A percentile compares a stretch with the other conserved stretches of the same genome.
Conservation (phyloP, 495 filamentous ascomycete species). For the Penicillium goetzii region DNA sequence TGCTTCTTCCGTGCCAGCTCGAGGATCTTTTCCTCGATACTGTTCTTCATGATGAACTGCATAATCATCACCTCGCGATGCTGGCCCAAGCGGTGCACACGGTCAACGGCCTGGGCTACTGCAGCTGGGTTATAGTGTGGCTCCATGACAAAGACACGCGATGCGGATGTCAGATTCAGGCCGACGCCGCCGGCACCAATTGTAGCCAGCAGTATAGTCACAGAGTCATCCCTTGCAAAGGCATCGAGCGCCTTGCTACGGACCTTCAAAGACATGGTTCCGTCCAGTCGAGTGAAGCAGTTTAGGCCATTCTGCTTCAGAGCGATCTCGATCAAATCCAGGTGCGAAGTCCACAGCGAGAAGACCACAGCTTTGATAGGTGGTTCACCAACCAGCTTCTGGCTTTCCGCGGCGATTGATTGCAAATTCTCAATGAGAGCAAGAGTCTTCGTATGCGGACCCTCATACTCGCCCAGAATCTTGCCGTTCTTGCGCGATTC, state of each 20-base stretch:
- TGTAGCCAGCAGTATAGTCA: conserved; percentile 85
- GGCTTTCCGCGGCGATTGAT: conserved; percentile 60
- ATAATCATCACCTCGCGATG: conserved; percentile 78
- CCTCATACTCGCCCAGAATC: conserved; percentile 70
- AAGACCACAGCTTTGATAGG: conserved; percentile 92
- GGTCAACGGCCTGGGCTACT: conserved; percentile 91
- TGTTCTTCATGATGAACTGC: conserved; percentile 84
- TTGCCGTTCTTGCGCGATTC: conserved; percentile 58
- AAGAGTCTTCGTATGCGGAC: conserved; percentile 88
- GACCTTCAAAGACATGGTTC: conserved; percentile 74
- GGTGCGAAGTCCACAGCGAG: conserved; percentile 89
- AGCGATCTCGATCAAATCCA: conserved; percentile 90
- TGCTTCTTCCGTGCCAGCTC: conserved; percentile 88
- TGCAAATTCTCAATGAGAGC: conserved; percentile 73
- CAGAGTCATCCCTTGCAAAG: conserved; percentile 72
- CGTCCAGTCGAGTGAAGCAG: conserved; percentile 79
- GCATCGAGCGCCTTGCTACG: conserved; percentile 71
- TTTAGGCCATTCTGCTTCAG: conserved; percentile 66
- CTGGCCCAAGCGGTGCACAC: conserved; percentile 92
- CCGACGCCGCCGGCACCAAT: conserved; percentile 92
- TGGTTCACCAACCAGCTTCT: conserved; percentile 56
- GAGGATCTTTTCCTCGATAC: conserved; percentile 94
- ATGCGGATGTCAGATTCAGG: conserved; percentile 85
- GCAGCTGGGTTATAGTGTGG: conserved; percentile 96
- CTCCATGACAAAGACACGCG: conserved; percentile 94